These are phyloP conservation scores for Pythium myriotylum DNA, from an alignment of 352 stramenopile genomes.

Conservation along the genomic window DNA sequence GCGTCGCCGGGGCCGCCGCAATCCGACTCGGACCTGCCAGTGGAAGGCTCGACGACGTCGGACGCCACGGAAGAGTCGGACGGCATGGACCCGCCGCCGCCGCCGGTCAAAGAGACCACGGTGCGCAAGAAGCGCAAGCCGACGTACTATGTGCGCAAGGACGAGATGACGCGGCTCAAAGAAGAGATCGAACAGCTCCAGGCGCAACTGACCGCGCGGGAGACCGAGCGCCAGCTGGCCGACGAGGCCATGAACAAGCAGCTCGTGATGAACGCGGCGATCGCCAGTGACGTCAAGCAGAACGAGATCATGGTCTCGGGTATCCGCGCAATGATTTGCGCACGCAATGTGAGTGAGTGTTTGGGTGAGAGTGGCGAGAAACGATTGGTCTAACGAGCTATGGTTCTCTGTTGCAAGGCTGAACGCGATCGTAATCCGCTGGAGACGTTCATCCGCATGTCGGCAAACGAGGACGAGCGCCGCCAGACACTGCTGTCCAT, in stretches of 20 bases:
- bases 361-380: too few species aligned
- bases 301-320: constrained; percentile 22
- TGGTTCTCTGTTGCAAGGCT: constrained; percentile 9
- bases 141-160: constrained; percentile 30
- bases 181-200: constrained; percentile 26
- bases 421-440: constrained; percentile 22
- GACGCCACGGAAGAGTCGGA: constrained; percentile 20
- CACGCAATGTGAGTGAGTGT: constrained; percentile 21
- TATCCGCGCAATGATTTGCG: constrained; percentile 28
- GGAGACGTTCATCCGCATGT: constrained; percentile 25
- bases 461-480: constrained; percentile 14
- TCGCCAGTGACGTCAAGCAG: constrained; percentile 25
- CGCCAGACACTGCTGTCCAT: constrained; percentile 22
- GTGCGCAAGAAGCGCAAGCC: constrained; percentile 29
- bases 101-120: neutral
- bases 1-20: neutral
- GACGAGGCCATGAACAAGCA: constrained; percentile 20
- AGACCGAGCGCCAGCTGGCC: constrained; percentile 18
- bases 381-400: too few species aligned
- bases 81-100: neutral
- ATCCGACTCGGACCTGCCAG: neutral
- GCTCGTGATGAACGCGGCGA: constrained; percentile 18
- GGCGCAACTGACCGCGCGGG: constrained; percentile 7
- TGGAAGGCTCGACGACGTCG: neutral
- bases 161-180: constrained; percentile 25